phyloP scores from a whole-genome alignment of 2,329 filamentous ascomycete genomes.

The Pseudocercospora fijiensis region DNA sequence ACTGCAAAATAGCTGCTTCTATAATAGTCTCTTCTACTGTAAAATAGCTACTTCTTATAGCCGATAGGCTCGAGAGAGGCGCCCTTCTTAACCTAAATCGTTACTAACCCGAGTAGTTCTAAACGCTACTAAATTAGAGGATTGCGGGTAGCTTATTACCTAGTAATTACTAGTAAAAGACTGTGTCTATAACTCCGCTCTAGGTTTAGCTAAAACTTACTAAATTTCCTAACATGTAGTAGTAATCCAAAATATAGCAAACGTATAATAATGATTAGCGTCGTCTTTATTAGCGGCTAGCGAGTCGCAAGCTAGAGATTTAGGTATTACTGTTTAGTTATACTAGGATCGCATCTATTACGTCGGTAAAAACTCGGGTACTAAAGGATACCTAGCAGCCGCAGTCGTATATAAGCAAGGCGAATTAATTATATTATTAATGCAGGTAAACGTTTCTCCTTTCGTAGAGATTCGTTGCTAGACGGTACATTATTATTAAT shows the following conservation, averaged over 20 bases:
- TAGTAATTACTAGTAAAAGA: too few relatives aligned
- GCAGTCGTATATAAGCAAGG: not conserved
- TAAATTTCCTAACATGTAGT: too few relatives aligned
- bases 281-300: not conserved
- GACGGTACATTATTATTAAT: not conserved
- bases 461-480: constrained; percentile 7
- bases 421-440: not conserved
- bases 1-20: too few relatives aligned
- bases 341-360: not conserved
- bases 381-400: not conserved
- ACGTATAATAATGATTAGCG: not conserved
- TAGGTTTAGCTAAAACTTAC: too few relatives aligned
- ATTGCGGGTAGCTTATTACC: too few relatives aligned
- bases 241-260: not conserved
- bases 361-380: constrained; percentile 5
- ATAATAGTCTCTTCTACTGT: too few relatives aligned
- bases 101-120: too few relatives aligned
- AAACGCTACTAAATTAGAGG: too few relatives aligned
- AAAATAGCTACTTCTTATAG: too few relatives aligned
- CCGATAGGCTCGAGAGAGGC: too few relatives aligned
- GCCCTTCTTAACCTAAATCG: too few relatives aligned
- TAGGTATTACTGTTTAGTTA: not conserved
- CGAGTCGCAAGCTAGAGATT: constrained; percentile 2
- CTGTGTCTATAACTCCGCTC: too few relatives aligned
- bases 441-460: not conserved